Percentiles rank a stretch among this genome's conserved stretches.
Evolutionary conservation across 768 basidiomycete genomes (phyloP).

Genomic region (Candolleomyces aberdarensis): DNA sequence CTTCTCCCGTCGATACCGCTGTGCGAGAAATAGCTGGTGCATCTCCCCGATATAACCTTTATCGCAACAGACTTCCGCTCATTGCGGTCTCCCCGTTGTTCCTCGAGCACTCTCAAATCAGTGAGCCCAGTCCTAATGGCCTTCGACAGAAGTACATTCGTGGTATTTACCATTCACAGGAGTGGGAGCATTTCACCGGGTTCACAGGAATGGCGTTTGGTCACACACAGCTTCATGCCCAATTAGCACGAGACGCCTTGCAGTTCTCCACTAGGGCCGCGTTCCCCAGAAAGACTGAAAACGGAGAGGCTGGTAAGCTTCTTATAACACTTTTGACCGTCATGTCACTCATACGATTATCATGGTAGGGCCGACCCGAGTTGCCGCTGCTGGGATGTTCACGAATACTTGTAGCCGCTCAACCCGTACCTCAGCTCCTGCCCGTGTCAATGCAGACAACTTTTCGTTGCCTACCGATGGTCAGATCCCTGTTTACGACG

Average conservation of each 20-base stretch:
- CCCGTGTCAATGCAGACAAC: neutral
- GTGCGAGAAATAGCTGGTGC: neutral
- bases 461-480: neutral
- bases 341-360: neutral
- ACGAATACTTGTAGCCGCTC: too few species aligned
- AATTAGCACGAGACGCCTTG: neutral
- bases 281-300: neutral
- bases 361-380: neutral
- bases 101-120: neutral
- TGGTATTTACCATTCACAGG: conserved; percentile 5
- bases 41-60: neutral
- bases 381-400: neutral
- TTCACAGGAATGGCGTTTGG: conserved; percentile 5
- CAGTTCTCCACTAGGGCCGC: neutral
- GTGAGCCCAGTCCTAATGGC: neutral
- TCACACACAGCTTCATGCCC: neutral
- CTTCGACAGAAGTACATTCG: neutral
- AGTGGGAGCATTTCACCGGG: neutral
- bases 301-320: neutral
- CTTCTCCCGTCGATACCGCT: neutral
- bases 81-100: neutral
- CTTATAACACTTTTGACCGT: neutral
- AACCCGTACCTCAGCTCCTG: neutral
- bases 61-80: neutral
- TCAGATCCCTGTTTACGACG: conserved; percentile 1